Base-by-base conservation (phyloP, 495 filamentous ascomycete species). In the Cairneyella variabilis region DNA sequence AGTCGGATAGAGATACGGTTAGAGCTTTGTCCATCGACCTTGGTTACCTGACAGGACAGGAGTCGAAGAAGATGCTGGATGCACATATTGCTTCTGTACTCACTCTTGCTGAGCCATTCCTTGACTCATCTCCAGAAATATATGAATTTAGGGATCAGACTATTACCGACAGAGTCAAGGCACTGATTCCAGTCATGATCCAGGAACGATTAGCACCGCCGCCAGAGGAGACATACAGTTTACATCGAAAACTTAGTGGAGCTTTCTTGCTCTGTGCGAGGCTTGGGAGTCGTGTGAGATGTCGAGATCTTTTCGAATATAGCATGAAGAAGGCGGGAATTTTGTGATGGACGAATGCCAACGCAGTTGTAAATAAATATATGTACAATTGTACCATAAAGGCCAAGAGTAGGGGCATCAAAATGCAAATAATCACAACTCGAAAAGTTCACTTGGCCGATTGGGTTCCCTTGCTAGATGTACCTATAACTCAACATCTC, bases 101-200 rank as follows among this genome's bases (percentile, higher is more conserved):
- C 18, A 93, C 91, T 3, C 81, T 98, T 16, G 92, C 95, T 1
- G 93, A 98, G 66, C 93, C 93, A 2, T 98, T 97, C 68, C 68
- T 84, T 59, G 72, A 72, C 5, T 74, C 71, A 3, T 89, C 90
- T 6, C 88, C 89, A 0, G 88, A 87, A 56, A 66, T 95, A 0
- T 98, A 98, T 64, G 90, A 98, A 62, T 98, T 98, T 67, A 71
- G 75, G 26, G 83, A 91, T 57, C 93, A 98, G 76, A 98, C 91
- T 9, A 96, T 98, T 51, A 98, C 93, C 6, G 91, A 96, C 52
- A 76, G 93, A 10, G 91, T 98, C 23, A 82, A 88, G 54, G 80
- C 68, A 12, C 75, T 93, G 20, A 97, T 98, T 59, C 93, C 92
- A 7, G 68, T 93, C 26, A 98, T 97, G 95, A 74, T 98, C 26